A percentile compares a stretch with the other conserved stretches of the same genome.
Conservation (phyloP, 202 grass and related monocot species). For the Setaria italica region DNA sequence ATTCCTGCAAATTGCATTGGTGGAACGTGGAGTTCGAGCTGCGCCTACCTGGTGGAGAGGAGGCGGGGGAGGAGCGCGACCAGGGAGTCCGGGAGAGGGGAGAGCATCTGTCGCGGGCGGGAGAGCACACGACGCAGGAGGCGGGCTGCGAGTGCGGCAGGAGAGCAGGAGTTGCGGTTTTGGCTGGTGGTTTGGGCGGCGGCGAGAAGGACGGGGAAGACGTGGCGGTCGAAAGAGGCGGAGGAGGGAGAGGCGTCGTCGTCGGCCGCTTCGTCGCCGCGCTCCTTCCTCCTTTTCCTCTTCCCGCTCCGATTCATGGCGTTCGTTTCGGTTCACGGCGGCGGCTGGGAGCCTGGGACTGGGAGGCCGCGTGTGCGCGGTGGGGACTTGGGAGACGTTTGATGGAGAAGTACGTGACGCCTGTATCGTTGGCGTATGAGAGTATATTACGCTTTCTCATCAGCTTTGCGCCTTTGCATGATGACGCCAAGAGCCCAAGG, state of each 20-base stretch:
- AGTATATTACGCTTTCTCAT: background rate
- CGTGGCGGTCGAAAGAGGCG: conserved; percentile 37
- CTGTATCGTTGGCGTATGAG: background rate
- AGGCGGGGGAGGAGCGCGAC: conserved; percentile 70
- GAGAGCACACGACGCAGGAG: conserved; percentile 65
- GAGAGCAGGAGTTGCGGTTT: background rate
- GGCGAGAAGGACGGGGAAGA: conserved; percentile 75
- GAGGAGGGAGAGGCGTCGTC: background rate
- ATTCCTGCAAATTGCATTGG: background rate
- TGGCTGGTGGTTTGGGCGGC: conserved; percentile 29
- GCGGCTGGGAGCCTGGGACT: background rate
- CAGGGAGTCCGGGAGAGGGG: conserved; percentile 46
- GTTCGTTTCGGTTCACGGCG: conserved; percentile 18
- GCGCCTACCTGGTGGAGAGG: conserved; percentile 60
- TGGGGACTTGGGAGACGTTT: background rate
- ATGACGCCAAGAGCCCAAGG: background rate
- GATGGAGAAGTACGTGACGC: background rate
- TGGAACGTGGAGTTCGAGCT: background rate
- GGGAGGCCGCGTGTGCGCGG: background rate
- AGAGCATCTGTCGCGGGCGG: conserved; percentile 8
- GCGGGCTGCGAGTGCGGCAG: background rate
- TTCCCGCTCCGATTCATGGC: conserved; percentile 24
- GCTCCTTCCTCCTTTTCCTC: conserved; percentile 50
- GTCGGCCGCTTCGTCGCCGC: background rate
- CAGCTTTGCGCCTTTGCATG: background rate